phyloP scores from a whole-genome alignment of 164 flowering plant species.

The Stephania japonica region DNA sequence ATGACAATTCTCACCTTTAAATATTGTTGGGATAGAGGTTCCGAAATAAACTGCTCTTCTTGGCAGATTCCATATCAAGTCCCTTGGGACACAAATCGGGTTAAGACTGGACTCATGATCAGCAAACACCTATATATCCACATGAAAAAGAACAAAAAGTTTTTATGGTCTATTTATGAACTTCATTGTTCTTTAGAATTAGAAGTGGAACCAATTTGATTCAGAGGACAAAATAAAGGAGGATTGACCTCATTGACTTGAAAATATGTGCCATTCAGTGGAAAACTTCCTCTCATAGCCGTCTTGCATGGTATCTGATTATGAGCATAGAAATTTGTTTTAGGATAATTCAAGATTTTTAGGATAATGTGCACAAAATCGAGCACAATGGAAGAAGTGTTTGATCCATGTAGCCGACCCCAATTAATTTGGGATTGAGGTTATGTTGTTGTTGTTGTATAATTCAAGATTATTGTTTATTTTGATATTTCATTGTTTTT shows the following conservation, averaged over 20 bases:
- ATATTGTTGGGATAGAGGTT: constrained; percentile 76
- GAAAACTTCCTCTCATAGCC: constrained; percentile 93
- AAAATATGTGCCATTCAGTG: constrained; percentile 94
- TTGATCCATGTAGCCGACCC: no score
- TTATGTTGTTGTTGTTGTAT: no score
- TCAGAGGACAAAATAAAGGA: not conserved
- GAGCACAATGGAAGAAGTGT: no score
- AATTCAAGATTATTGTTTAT: no score
- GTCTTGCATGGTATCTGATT: constrained; percentile 83
- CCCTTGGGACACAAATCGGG: constrained; percentile 81
- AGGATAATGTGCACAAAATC: no score
- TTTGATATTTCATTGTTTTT: no score
- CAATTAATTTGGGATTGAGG: no score
- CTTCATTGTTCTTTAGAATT: not conserved
- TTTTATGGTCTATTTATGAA: not conserved
- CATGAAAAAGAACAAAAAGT: not conserved
- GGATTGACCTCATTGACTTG: constrained; percentile 93
- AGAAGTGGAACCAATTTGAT: not conserved
- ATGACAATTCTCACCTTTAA: constrained; percentile 55
- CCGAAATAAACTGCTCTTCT: constrained; percentile 84
- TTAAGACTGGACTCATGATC: constrained; percentile 81
- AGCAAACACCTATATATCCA: constrained; percentile 70
- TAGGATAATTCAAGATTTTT: no score
- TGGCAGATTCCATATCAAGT: constrained; percentile 70
- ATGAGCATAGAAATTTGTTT: not conserved